phyloP scores from a whole-genome alignment of 176 grass and related monocot genomes.

The Thinopyrum elongatum region DNA sequence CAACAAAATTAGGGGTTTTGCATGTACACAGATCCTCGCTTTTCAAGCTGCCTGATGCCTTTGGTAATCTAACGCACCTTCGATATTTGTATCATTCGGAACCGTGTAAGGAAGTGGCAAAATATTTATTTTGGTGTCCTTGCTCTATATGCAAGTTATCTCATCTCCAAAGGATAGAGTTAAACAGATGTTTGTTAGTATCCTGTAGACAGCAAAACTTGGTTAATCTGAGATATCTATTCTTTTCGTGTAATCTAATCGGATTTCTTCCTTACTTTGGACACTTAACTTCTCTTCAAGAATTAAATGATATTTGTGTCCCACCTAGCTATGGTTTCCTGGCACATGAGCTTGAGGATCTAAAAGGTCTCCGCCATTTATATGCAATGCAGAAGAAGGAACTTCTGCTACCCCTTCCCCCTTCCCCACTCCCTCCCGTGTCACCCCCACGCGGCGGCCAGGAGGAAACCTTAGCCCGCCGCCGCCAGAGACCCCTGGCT shows the following conservation, averaged over 20 bases:
- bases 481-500: too few species aligned
- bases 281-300: slow-evolving; percentile 13
- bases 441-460: too few species aligned
- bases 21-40: neutral
- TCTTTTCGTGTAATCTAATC: neutral
- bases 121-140: slow-evolving; percentile 23
- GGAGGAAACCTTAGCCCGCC: too few species aligned
- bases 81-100: slow-evolving; percentile 8
- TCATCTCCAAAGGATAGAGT: slow-evolving; percentile 18
- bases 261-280: neutral
- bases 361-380: slow-evolving; percentile 26
- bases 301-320: neutral
- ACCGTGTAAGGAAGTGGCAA: neutral
- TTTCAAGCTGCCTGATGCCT: slow-evolving; percentile 22
- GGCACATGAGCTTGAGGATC: neutral
- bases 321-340: neutral
- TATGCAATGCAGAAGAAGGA: slow-evolving; percentile 8
- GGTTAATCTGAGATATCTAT: slow-evolving; percentile 27
- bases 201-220: slow-evolving; percentile 21
- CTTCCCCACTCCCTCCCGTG: too few species aligned
- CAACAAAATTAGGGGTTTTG: slow-evolving; percentile 25
- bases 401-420: neutral
- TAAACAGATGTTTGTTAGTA: neutral
- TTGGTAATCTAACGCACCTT: slow-evolving; percentile 40
- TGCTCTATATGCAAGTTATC: slow-evolving; percentile 29